Conservation (phyloP, 2,329 filamentous ascomycete genomes). For the Fusarium longipes region DNA sequence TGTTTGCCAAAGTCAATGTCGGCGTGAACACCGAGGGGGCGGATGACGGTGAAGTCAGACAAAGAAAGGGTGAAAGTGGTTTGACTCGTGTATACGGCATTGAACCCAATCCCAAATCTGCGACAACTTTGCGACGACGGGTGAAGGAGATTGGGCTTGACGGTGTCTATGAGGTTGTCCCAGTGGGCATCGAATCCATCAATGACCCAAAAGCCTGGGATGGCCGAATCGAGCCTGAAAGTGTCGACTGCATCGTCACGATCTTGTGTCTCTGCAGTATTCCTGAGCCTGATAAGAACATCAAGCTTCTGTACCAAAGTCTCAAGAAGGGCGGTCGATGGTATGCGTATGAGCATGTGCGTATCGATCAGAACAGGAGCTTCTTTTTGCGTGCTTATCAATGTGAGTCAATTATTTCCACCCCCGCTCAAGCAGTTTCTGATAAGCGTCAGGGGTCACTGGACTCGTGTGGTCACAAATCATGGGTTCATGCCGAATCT, state of each 20-base stretch:
- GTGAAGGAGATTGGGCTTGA: slow-evolving; percentile 64
- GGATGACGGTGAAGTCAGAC: slow-evolving; percentile 35
- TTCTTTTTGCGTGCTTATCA: slow-evolving; percentile 61
- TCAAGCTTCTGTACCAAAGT: slow-evolving; percentile 65
- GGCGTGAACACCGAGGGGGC: slow-evolving; percentile 8
- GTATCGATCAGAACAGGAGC: slow-evolving; percentile 50
- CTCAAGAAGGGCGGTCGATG: slow-evolving; percentile 71
- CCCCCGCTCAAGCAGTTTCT: slow-evolving; percentile 1
- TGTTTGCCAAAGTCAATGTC: slow-evolving; percentile 56
- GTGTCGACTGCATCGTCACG: slow-evolving; percentile 69
- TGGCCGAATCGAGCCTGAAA: slow-evolving; percentile 61
- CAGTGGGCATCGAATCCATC: slow-evolving; percentile 71
- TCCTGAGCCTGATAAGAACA: slow-evolving; percentile 67
- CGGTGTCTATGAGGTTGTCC: slow-evolving; percentile 70
- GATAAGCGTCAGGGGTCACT: slow-evolving; percentile 54
- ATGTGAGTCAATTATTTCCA: slow-evolving; percentile 54
- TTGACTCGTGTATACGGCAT: slow-evolving; percentile 69
- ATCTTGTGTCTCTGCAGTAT: slow-evolving; percentile 73
- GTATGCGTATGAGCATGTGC: slow-evolving; percentile 73
- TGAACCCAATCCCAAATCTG: slow-evolving; percentile 69
- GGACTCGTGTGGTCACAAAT: slow-evolving; percentile 65
- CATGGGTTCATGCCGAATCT: slow-evolving; percentile 64
- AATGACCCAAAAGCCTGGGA: slow-evolving; percentile 54
- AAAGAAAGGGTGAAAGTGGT: slow-evolving; percentile 27
- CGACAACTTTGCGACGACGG: slow-evolving; percentile 58